Percentiles rank a stretch among this genome's conserved stretches.
Evolutionary conservation across 495 filamentous ascomycete species (phyloP).

Genomic region (Xylaria longipes): DNA sequence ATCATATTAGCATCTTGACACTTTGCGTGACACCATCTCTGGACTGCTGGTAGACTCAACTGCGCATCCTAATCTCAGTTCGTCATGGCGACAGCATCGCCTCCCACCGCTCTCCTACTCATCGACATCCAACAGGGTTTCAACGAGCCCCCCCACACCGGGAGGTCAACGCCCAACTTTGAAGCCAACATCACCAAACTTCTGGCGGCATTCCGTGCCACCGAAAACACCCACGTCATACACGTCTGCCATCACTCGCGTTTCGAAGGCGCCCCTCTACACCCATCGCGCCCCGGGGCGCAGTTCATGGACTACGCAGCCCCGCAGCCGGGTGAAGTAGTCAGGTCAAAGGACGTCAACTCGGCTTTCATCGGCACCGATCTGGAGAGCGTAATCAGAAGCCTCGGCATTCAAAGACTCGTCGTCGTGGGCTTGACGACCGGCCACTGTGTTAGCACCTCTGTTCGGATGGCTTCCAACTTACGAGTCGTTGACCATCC

Average conservation of each 20-base stretch:
- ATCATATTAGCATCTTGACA: background rate
- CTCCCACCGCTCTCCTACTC: slow-evolving; percentile 58
- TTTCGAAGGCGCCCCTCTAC: slow-evolving; percentile 39
- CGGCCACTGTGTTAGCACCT: slow-evolving; percentile 60
- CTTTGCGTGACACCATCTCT: background rate
- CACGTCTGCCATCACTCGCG: slow-evolving; percentile 57
- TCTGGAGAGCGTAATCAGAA: slow-evolving; percentile 48
- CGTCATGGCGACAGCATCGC: slow-evolving; percentile 20
- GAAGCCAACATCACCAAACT: slow-evolving; percentile 53
- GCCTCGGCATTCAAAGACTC: slow-evolving; percentile 46
- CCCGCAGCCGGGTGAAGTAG: slow-evolving; percentile 48
- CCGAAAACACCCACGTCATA: slow-evolving; percentile 40
- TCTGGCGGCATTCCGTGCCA: slow-evolving; percentile 48
- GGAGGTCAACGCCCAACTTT: slow-evolving; percentile 54
- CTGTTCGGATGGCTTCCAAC: slow-evolving; percentile 58
- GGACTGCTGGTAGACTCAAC: background rate
- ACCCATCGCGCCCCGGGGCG: slow-evolving; percentile 41
- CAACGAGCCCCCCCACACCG: slow-evolving; percentile 51
- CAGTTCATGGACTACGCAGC: slow-evolving; percentile 47
- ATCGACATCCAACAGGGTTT: slow-evolving; percentile 66
- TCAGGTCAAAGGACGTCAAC: slow-evolving; percentile 57
- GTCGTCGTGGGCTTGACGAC: slow-evolving; percentile 55
- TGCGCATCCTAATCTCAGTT: background rate
- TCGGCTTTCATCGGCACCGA: slow-evolving; percentile 56
- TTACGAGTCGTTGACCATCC: slow-evolving; percentile 46